phyloP scores from a whole-genome alignment of 2,329 filamentous ascomycete species.

The Phyllosticta citrichinensis region DNA sequence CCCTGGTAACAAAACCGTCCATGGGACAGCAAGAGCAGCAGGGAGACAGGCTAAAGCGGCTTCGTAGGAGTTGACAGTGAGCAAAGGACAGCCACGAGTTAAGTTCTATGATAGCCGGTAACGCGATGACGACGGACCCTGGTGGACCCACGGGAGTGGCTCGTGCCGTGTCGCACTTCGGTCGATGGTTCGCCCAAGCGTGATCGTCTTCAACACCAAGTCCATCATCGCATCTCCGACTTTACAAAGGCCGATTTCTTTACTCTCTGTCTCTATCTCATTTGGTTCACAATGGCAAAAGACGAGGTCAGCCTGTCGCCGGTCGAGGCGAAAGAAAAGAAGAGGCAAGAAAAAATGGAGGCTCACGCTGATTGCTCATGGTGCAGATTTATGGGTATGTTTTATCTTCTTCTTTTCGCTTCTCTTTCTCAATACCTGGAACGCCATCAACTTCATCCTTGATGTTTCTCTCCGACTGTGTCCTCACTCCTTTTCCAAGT shows the following conservation, averaged over 20 bases:
- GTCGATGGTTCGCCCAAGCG: neutral
- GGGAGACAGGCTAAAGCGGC: neutral
- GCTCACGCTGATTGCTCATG: neutral
- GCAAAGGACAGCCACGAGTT: neutral
- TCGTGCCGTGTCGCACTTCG: conserved; percentile 51
- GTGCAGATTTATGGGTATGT: neutral
- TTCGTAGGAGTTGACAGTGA: neutral
- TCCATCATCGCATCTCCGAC: neutral
- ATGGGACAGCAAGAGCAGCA: neutral
- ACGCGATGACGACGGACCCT: neutral
- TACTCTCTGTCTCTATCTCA: neutral
- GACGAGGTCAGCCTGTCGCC: neutral
- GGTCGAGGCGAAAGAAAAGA: neutral
- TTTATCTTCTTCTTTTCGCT: conserved; percentile 27
- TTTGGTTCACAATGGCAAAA: neutral
- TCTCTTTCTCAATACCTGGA: neutral
- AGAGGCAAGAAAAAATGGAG: neutral
- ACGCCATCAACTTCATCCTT: conserved; percentile 30
- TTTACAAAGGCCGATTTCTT: neutral
- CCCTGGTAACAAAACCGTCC: conserved; percentile 24
- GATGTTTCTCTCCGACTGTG: conserved; percentile 5
- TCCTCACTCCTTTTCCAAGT: neutral
- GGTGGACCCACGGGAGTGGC: conserved; percentile 44
- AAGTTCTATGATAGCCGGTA: conserved; percentile 22
- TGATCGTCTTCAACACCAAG: neutral